Evolutionary conservation across 768 basidiomycete genomes (phyloP).

Genomic region (Leccinum broughii): DNA sequence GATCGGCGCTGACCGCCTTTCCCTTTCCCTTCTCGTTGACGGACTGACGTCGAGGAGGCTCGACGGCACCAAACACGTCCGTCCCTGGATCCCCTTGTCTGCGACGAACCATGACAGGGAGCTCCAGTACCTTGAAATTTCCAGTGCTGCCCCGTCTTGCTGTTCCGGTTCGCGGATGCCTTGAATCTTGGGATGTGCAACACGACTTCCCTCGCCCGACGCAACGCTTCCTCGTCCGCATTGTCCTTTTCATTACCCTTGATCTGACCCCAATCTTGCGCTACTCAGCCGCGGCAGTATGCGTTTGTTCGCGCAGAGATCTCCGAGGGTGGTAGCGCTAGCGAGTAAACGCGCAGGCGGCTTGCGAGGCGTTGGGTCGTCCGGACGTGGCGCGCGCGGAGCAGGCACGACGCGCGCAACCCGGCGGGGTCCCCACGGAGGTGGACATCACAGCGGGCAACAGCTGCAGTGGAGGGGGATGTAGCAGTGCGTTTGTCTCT

Average conservation of each 20-base stretch:
- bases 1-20: conserved; percentile 34
- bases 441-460: conserved; percentile 20
- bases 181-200: conserved; percentile 35
- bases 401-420: conserved; percentile 58
- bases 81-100: conserved; percentile 23
- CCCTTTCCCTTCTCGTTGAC: conserved; percentile 41
- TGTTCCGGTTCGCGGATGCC: conserved; percentile 6
- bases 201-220: conserved; percentile 40
- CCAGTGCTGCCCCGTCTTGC: conserved; percentile 5
- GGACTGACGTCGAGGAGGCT: conserved; percentile 12
- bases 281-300: conserved; percentile 20
- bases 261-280: background rate
- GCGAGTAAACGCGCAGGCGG: conserved; percentile 45
- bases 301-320: conserved; percentile 23
- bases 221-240: conserved; percentile 34
- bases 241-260: conserved; percentile 20
- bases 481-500: conserved; percentile 27
- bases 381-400: conserved; percentile 57
- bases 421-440: conserved; percentile 26
- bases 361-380: conserved; percentile 75
- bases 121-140: conserved; percentile 49
- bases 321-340: conserved; percentile 7
- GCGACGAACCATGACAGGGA: conserved; percentile 36
- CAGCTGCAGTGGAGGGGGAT: conserved; percentile 11
- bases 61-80: conserved; percentile 33